Base-by-base conservation (phyloP, 306 rosid species). In the Clitoria ternatea region DNA sequence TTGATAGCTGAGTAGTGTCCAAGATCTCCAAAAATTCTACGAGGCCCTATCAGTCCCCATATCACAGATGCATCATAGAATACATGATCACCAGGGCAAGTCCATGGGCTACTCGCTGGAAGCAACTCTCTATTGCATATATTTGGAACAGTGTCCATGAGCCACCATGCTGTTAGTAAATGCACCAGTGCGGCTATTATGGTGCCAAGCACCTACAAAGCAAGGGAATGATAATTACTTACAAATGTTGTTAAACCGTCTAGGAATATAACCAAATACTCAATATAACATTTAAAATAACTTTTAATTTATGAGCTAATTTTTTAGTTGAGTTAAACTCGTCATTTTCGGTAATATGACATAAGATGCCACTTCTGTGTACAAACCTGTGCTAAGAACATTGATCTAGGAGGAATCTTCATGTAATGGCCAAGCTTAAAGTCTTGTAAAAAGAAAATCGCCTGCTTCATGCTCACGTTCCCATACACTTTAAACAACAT, bases 391-490 rank as follows among this genome's bases (percentile, higher is more conserved):
- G 96, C 96, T 35, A 73, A 11, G 73, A 91, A 89, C 97, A 91
- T 91, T 69, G 89, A 80, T 77, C 80, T 84, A 0, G 97, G 97
- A 69, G 97, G 93, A 79, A 91, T 89, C 81, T 91, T 91, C 97
- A 91, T 91, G 82, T 91, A 89, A 80, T 91, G 97, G 47, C 97
- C 97, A 39, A 91, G 96, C 80, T 91, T 91, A 65, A 91, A 91
- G 81, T 91, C 97, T 87, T 89, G 84, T 49, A 91, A 66, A 64
- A 91, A 91, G 56, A 83, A 67, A 66, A 91, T 80, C 0, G 75
- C 96, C 48, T 89, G 96, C 60, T 82, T 87, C 93, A 87, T 85
- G 49, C 96, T 91, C 49, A 81, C 81, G 54, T 84, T 77, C 32
- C 96, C 97, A 62, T 85, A 85, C 7, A 89, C 91, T 81, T 89